Evolutionary conservation across 768 basidiomycete species (phyloP).

Genomic region (Pulveroboletus sp.): DNA sequence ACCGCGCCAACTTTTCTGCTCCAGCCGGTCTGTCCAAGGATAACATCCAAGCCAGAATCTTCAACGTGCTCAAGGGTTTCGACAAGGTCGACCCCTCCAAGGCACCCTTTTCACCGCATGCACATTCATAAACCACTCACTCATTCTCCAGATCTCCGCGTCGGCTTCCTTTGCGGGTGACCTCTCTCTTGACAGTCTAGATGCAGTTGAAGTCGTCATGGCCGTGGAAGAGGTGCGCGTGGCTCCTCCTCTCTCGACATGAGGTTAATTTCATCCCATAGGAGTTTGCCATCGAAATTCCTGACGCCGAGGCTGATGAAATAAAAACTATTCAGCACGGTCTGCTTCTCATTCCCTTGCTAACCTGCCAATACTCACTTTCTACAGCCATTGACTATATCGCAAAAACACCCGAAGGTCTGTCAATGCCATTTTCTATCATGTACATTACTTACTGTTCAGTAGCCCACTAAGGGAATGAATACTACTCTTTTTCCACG

Average conservation of each 20-base stretch:
- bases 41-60: conserved; percentile 23
- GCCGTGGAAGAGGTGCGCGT: conserved; percentile 84
- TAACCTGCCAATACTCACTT: background rate
- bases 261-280: conserved; percentile 29
- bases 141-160: conserved; percentile 53
- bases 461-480: conserved; percentile 45
- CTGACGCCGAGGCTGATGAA: conserved; percentile 93
- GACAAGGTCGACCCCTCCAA: conserved; percentile 29
- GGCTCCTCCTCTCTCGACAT: conserved; percentile 1
- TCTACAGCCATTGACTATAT: conserved; percentile 89
- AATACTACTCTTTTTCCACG: conserved; percentile 7
- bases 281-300: conserved; percentile 98
- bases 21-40: conserved; percentile 23
- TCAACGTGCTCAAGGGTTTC: conserved; percentile 30
- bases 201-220: conserved; percentile 98
- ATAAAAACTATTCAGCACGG: conserved; percentile 92
- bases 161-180: conserved; percentile 51
- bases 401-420: conserved; percentile 88
- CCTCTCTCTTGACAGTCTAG: conserved; percentile 83
- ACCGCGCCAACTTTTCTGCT: conserved; percentile 31
- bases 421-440: conserved; percentile 16
- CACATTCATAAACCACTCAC: conserved; percentile 22
- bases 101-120: conserved; percentile 13
- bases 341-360: conserved; percentile 33
- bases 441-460: conserved; percentile 12